A percentile compares a stretch with the other conserved stretches of the same genome.
phyloP scores from a whole-genome alignment of 257 asterid species.

The Rehmannia glutinosa region DNA sequence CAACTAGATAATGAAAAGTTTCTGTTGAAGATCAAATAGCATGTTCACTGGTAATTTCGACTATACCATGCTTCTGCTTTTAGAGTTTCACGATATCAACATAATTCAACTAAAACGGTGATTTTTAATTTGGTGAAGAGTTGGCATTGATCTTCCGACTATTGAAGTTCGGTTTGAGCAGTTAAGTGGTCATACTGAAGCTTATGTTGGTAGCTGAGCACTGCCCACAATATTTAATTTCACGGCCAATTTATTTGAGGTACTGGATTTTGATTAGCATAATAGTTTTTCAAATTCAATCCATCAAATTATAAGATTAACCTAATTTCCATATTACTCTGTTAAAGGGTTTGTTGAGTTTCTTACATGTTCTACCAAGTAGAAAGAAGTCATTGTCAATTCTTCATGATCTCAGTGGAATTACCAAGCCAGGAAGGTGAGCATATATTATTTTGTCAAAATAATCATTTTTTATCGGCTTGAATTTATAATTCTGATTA shows the following conservation, averaged over 20 bases:
- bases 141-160: conserved; percentile 44
- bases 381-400: conserved; percentile 53
- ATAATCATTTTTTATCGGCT: not conserved
- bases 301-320: not conserved
- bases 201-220: conserved; percentile 47
- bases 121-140: conserved; percentile 22
- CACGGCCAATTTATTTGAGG: conserved; percentile 42
- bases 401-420: conserved; percentile 57
- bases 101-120: not conserved
- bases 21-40: conserved; percentile 37
- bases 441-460: not conserved
- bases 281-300: not conserved
- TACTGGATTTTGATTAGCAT: not conserved
- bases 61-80: too few relatives aligned
- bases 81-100: too few relatives aligned
- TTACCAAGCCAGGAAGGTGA: conserved; percentile 68
- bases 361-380: conserved; percentile 45
- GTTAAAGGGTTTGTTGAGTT: conserved; percentile 47
- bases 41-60: conserved; percentile 36
- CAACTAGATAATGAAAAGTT: conserved; percentile 55
- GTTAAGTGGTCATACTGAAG: conserved; percentile 41
- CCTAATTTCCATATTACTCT: not conserved
- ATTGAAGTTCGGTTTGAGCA: conserved; percentile 50
- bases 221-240: conserved; percentile 42
- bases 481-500: not conserved